Base-by-base conservation (phyloP, 1,284 basidiomycete species). In the Trametes hirsuta region DNA sequence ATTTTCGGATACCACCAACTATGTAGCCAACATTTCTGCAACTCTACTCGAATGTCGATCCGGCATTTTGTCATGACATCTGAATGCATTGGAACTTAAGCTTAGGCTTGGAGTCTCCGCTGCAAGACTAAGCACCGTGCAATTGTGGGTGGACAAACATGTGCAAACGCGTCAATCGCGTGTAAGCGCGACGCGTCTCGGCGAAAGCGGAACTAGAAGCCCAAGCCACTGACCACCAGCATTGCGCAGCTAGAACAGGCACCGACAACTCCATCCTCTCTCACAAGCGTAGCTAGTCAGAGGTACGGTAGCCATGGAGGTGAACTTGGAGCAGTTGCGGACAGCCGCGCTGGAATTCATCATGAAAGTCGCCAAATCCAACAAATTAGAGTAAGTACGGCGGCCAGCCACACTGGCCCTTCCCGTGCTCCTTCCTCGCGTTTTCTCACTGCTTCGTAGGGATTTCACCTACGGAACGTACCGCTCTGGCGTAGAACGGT, bases 381-480 rank as follows among this genome's bases (percentile, higher is more conserved):
- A 37, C 14, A 53, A 54, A 25, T 49, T 65, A 2, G 30, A 56
- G 64, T 65, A 39, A 58, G 56, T 12, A 21, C 39, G 18, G 6
- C 36, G 15, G 10, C 5, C 15, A 11, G 14, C 24, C 40, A 35
- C 10, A 30, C 40, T n/a, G 12, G 30, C 21, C 25, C 6, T 14
- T 18, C 18, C 9, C 8, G 22, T 40, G 15, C 21, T 22, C 21
- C 53, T 39, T 25, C 25, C 3, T n/a, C 11, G 22, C 25, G 44
- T 18, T 15, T 10, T n/a, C 41, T 58, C 1, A 54, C 54, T 6
- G 12, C 4, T 8, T 18, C 6, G 24, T 58, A 87, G 83, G 45
- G 63, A 75, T 39, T 68, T 82, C 11, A 86, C 83, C 1, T 75
- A 77, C 37, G 79, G 79, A n/a, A 75, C 78, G 22, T 76, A 85